Evolutionary conservation across 352 stramenopile genomes (phyloP).

Genomic region (Pythium grandisporangium): DNA sequence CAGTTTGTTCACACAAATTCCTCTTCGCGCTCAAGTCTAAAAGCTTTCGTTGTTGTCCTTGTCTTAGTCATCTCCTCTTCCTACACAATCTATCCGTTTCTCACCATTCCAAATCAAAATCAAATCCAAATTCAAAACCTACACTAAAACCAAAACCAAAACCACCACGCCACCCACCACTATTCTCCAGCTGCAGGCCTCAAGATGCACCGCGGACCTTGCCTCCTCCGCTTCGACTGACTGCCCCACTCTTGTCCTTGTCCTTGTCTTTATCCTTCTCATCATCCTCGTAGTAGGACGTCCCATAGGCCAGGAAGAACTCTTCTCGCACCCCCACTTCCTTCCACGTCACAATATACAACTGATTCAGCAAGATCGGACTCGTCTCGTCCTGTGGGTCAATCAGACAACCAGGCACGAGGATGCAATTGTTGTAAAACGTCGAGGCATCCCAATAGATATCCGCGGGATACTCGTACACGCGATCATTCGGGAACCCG

Average conservation of each 20-base stretch:
- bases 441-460: conserved; percentile 83
- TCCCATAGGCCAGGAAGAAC: conserved; percentile 86
- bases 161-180: conserved; percentile 5
- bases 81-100: too few relatives aligned
- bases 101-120: conserved; percentile 25
- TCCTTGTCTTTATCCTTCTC: conserved; percentile 29
- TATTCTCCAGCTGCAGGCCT: too few relatives aligned
- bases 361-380: conserved; percentile 73
- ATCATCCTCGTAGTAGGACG: conserved; percentile 84
- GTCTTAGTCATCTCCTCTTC: too few relatives aligned
- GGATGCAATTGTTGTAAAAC: conserved; percentile 88
- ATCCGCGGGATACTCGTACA: conserved; percentile 80
- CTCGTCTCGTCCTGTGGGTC: conserved; percentile 70
- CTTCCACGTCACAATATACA: conserved; percentile 88
- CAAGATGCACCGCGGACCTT: neutral
- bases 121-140: neutral
- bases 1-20: too few relatives aligned
- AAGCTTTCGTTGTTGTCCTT: too few relatives aligned
- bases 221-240: neutral
- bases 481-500: conserved; percentile 80
- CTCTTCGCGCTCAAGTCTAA: too few relatives aligned
- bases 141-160: neutral
- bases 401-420: conserved; percentile 78
- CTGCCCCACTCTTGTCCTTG: neutral
- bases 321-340: conserved; percentile 74